phyloP scores from a whole-genome alignment of 2,329 filamentous ascomycete genomes.

The Claviceps maximensis region DNA sequence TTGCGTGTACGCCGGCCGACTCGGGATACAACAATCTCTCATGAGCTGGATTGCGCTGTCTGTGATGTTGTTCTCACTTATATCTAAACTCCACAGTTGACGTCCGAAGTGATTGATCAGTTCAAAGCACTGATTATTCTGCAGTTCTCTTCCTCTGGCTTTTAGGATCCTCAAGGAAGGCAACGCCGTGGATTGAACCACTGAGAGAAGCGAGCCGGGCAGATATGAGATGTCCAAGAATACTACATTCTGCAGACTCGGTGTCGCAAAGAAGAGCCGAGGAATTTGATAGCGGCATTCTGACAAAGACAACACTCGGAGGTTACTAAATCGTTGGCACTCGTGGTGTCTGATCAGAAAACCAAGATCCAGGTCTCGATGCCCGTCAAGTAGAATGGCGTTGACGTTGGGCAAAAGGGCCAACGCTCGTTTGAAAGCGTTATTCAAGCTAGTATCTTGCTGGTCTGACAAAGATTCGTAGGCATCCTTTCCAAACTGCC shows the following conservation, averaged over 20 bases:
- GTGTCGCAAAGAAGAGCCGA: constrained; percentile 23
- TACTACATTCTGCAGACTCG: constrained; percentile 27
- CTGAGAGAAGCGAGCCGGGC: constrained; percentile 29
- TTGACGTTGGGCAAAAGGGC: constrained; percentile 29
- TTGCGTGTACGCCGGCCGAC: constrained; percentile 20
- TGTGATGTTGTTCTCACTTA: constrained; percentile 37
- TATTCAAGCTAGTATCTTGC: constrained; percentile 20
- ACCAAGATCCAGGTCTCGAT: constrained; percentile 29
- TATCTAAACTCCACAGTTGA: constrained; percentile 44
- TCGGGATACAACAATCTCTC: constrained; percentile 19
- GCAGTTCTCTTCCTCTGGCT: constrained; percentile 31
- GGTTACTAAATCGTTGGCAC: constrained; percentile 1
- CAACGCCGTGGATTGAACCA: constrained; percentile 24
- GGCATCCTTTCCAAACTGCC: constrained; percentile 25
- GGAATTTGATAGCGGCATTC: constrained; percentile 28
- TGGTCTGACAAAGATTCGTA: constrained; percentile 29
- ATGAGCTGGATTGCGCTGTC: constrained; percentile 27
- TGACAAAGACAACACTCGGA: constrained; percentile 31
- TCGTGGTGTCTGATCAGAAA: constrained; percentile 17
- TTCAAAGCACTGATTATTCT: constrained; percentile 22
- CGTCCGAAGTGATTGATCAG: constrained; percentile 19
- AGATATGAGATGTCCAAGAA: constrained; percentile 40
- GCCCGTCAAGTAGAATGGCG: constrained; percentile 35
- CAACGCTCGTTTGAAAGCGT: constrained; percentile 26
- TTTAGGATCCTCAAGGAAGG: constrained; percentile 40